These are phyloP conservation scores for Hyaloscypha finlandica DNA, from an alignment of 495 filamentous ascomycete species.

Conservation along the genomic window DNA sequence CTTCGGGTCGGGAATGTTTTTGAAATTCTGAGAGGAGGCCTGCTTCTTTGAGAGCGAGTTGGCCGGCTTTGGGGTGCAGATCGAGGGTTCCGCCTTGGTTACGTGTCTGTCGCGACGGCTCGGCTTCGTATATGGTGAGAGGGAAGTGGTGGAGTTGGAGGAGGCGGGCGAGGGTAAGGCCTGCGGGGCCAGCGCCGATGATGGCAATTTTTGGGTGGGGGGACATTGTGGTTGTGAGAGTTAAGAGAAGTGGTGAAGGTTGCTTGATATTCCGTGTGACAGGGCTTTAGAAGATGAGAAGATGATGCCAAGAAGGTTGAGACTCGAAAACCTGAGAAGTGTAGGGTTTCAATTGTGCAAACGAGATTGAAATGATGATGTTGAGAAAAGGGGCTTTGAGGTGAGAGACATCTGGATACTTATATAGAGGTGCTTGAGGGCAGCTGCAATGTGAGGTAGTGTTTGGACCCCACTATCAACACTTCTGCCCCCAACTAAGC, in stretches of 20 bases:
- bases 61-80: conserved; percentile 52
- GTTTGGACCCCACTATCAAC: no score
- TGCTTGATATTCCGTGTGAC: no score
- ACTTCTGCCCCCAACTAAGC: no score
- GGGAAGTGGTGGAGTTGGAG: conserved; percentile 48
- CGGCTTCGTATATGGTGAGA: conserved; percentile 55
- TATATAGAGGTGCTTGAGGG: no score
- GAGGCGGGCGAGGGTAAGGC: conserved; percentile 58
- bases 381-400: no score
- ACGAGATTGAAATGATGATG: no score
- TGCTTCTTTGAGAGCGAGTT: conserved; percentile 52
- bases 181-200: conserved; percentile 59
- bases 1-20: conserved; percentile 43
- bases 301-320: no score
- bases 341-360: no score
- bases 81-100: conserved; percentile 59
- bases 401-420: no score
- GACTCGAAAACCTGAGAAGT: no score
- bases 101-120: conserved; percentile 38
- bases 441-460: no score
- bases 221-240: conserved; percentile 26
- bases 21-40: conserved; percentile 52
- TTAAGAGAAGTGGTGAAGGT: neutral
- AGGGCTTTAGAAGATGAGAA: no score
- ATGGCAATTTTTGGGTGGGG: conserved; percentile 48